A percentile compares a stretch with the other conserved stretches of the same genome.
Evolutionary conservation across 116 monocot genomes (phyloP).

Genomic region (Papilionanthe hybrid): DNA sequence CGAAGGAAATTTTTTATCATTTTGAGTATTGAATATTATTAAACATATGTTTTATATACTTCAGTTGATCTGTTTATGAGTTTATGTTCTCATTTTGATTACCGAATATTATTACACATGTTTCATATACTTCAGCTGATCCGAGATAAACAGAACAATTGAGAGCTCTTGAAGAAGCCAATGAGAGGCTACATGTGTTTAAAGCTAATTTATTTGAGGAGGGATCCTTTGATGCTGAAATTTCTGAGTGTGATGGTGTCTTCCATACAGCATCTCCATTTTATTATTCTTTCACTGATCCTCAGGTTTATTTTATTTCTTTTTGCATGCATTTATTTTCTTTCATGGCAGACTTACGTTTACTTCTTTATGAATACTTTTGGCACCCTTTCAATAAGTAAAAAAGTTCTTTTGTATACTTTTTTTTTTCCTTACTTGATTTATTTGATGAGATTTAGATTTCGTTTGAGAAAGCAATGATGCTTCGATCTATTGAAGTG

Average conservation of each 20-base stretch:
- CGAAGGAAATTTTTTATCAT: too few relatives aligned
- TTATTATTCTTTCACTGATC: slow-evolving; percentile 16
- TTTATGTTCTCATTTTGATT: too few relatives aligned
- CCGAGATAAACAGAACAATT: slow-evolving; percentile 20
- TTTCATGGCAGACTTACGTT: neutral
- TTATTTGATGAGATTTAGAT: neutral
- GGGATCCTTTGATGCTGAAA: slow-evolving; percentile 36
- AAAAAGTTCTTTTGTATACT: neutral
- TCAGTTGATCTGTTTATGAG: neutral
- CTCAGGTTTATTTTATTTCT: slow-evolving; percentile 24
- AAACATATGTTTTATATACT: too few relatives aligned
- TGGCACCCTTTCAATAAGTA: neutral
- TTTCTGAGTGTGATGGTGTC: slow-evolving; percentile 44
- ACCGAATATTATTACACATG: too few relatives aligned
- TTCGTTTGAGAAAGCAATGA: neutral
- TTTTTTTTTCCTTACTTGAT: neutral
- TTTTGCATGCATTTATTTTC: neutral
- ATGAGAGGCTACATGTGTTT: slow-evolving; percentile 25
- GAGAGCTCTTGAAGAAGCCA: slow-evolving; percentile 23
- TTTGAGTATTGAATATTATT: too few relatives aligned
- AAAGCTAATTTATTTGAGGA: slow-evolving; percentile 42
- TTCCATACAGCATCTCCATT: slow-evolving; percentile 54
- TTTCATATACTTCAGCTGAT: neutral
- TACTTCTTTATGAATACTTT: neutral
- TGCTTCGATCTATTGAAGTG: too few relatives aligned